Conservation (phyloP, 148 eudicot species). For the Amaranthus hypochondriacus region DNA sequence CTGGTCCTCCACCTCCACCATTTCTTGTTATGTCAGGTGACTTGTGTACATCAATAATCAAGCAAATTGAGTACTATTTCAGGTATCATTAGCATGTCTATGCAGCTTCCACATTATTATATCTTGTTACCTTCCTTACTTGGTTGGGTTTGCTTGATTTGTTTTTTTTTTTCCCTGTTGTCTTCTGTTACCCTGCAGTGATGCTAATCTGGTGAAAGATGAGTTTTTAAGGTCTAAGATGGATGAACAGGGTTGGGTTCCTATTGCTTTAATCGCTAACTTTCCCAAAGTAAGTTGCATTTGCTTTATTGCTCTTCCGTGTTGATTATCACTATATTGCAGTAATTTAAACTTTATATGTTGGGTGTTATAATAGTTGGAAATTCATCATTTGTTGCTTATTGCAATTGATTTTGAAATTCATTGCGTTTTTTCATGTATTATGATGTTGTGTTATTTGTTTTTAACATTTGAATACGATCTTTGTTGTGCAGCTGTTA, state of each 20-base stretch:
- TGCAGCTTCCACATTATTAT: not conserved
- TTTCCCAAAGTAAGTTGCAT: conserved; percentile 46
- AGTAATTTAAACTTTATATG: not conserved
- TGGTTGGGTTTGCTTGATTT: not conserved
- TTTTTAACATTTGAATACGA: no score
- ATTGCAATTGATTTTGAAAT: no score
- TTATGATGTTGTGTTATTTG: no score
- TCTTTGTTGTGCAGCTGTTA: no score
- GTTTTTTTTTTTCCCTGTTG: not conserved
- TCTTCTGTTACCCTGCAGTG: conserved; percentile 31
- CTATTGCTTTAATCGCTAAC: conserved; percentile 41
- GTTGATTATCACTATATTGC: not conserved
- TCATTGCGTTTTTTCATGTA: no score
- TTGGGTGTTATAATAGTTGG: not conserved
- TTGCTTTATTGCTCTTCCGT: not conserved
- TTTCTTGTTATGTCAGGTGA: conserved; percentile 24
- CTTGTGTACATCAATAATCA: conserved; percentile 28
- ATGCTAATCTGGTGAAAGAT: conserved; percentile 54
- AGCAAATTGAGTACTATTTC: conserved; percentile 64
- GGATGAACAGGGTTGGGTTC: conserved; percentile 77
- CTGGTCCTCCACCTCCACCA: conserved; percentile 29
- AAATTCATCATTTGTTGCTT: not conserved
- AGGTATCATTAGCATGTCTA: conserved; percentile 31
- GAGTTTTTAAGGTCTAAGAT: conserved; percentile 45
- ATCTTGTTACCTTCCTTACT: not conserved